Conservation (phyloP, 768 basidiomycete genomes). For the Termitomyces eurrhizus region DNA sequence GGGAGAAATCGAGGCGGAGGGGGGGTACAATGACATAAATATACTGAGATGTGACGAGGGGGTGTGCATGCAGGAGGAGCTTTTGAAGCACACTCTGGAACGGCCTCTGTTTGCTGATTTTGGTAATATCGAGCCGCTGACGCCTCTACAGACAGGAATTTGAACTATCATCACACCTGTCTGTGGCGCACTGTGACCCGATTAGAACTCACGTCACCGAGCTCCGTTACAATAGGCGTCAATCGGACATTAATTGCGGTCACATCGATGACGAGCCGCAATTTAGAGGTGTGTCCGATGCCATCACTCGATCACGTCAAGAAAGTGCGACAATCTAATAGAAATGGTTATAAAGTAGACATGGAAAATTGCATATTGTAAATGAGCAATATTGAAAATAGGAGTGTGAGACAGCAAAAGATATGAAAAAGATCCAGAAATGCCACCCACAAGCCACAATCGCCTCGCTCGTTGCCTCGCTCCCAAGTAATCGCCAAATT, state of each 20-base stretch:
- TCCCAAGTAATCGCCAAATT: too few species aligned
- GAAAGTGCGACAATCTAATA: neutral
- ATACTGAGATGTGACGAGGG: constrained; percentile 6
- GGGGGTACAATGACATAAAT: constrained; percentile 10
- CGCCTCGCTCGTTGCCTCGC: neutral
- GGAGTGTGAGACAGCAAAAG: neutral
- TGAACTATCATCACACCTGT: neutral
- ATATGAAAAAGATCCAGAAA: neutral
- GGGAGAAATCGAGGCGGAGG: constrained; percentile 8
- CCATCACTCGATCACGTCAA: neutral
- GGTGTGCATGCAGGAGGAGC: constrained; percentile 2
- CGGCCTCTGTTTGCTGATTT: constrained; percentile 3
- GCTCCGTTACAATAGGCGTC: neutral
- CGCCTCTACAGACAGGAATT: neutral
- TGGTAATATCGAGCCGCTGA: neutral
- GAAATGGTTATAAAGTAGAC: neutral
- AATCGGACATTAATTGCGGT: neutral
- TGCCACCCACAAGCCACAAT: neutral
- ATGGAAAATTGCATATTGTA: neutral
- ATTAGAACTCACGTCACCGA: neutral
- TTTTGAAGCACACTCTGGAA: neutral
- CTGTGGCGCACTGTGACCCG: neutral
- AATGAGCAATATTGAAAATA: neutral
- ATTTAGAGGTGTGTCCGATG: neutral
- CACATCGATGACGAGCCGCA: neutral